Conservation (phyloP, 768 basidiomycete genomes). For the Lentinula guzmanii region DNA sequence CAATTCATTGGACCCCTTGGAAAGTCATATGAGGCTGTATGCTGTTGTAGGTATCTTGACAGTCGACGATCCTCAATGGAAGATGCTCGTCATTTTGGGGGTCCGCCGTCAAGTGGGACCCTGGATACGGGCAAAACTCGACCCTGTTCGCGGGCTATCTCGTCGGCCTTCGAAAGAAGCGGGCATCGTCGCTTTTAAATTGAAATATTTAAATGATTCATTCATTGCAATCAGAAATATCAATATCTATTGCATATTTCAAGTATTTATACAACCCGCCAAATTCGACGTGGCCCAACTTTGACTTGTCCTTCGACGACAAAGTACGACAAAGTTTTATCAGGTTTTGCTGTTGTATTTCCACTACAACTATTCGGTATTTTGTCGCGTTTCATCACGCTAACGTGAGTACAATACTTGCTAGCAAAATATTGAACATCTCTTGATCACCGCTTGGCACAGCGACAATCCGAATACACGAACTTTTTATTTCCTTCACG, state of each 20-base stretch:
- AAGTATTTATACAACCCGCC: neutral
- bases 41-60: neutral
- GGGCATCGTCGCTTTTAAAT: neutral
- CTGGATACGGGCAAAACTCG: neutral
- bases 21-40: neutral
- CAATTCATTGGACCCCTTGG: neutral
- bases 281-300: neutral
- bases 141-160: neutral
- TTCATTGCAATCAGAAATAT: neutral
- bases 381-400: neutral
- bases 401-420: neutral
- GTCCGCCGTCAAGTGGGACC: neutral
- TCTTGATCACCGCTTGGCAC: neutral
- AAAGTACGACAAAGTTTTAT: neutral
- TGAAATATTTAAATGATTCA: neutral
- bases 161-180: neutral
- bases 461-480: too few relatives aligned
- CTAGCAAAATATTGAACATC: neutral
- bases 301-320: neutral
- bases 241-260: neutral
- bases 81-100: neutral
- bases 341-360: neutral
- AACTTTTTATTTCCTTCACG: neutral
- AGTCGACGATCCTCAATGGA: neutral
- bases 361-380: neutral